Evolutionary conservation across 2,329 filamentous ascomycete species (phyloP).

Genomic region (Aspergillus floridensis): DNA sequence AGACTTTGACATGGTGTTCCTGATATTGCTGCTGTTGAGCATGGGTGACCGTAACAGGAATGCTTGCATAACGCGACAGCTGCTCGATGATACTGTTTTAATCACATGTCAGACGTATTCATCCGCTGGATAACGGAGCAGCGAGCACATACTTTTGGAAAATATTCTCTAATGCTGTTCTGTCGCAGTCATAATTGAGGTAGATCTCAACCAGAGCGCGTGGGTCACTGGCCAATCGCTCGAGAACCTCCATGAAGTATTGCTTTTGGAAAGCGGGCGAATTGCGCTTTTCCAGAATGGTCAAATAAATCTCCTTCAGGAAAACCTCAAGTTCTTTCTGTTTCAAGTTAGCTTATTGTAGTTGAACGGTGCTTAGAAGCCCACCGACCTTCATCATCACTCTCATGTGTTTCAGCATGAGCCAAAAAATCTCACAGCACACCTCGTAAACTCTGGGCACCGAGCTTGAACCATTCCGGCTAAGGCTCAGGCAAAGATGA

Average conservation of each 20-base stretch:
- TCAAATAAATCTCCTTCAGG: constrained; percentile 92
- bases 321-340: constrained; percentile 98
- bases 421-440: constrained; percentile 95
- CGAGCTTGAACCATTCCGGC: constrained; percentile 90
- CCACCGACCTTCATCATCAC: constrained; percentile 79
- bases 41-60: constrained; percentile 70
- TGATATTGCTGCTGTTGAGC: constrained; percentile 83
- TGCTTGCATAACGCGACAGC: constrained; percentile 79
- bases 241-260: constrained; percentile 82
- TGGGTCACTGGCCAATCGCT: constrained; percentile 79
- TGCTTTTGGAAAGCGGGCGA: constrained; percentile 89
- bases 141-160: constrained; percentile 63
- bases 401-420: constrained; percentile 91
- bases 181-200: constrained; percentile 96
- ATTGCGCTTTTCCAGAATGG: constrained; percentile 81
- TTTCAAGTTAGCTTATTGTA: constrained; percentile 15
- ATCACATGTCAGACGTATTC: constrained; percentile 4
- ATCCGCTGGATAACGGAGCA: not conserved
- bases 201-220: constrained; percentile 91
- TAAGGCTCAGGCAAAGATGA: constrained; percentile 91
- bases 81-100: constrained; percentile 76
- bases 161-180: constrained; percentile 89
- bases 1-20: constrained; percentile 66
- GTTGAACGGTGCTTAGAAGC: not conserved
- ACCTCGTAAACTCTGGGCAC: constrained; percentile 92